These are phyloP conservation scores for Monosporozyma yasuniensis DNA, from an alignment of 805 yeast species.

Conservation along the genomic window DNA sequence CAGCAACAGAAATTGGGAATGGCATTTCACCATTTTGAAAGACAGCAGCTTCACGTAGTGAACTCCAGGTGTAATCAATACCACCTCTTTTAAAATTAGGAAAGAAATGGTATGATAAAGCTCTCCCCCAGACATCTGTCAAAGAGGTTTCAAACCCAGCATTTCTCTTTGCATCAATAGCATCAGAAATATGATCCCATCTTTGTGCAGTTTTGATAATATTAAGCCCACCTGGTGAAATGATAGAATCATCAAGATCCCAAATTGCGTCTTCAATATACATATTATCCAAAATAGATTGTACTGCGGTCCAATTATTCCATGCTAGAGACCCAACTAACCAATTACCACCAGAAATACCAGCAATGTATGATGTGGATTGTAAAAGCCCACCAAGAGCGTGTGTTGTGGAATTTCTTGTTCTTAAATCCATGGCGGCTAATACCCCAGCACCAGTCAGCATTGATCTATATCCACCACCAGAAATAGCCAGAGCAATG, in stretches of 20 bases:
- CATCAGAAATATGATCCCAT: constrained; percentile 46
- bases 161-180: constrained; percentile 40
- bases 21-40: constrained; percentile 60
- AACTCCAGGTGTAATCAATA: constrained; percentile 51
- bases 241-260: constrained; percentile 58
- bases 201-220: constrained; percentile 42
- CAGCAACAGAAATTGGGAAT: constrained; percentile 58
- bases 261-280: constrained; percentile 43
- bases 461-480: constrained; percentile 93
- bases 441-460: constrained; percentile 76
- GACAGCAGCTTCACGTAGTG: constrained; percentile 50
- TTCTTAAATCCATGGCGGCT: constrained; percentile 73
- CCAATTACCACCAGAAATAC: constrained; percentile 85
- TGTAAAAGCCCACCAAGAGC: constrained; percentile 72
- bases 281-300: constrained; percentile 40
- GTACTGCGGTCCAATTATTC: constrained; percentile 67
- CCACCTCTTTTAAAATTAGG: constrained; percentile 51
- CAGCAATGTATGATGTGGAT: constrained; percentile 60
- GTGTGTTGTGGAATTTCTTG: constrained; percentile 42
- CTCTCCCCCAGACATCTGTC: constrained; percentile 77
- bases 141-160: constrained; percentile 62
- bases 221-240: constrained; percentile 56
- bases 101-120: constrained; percentile 65
- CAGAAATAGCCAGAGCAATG: constrained; percentile 59
- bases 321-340: constrained; percentile 56